Percentiles rank a stretch among this genome's conserved stretches.
phyloP scores from a whole-genome alignment of 2,329 filamentous ascomycete species.

The Fusarium liriodendri region DNA sequence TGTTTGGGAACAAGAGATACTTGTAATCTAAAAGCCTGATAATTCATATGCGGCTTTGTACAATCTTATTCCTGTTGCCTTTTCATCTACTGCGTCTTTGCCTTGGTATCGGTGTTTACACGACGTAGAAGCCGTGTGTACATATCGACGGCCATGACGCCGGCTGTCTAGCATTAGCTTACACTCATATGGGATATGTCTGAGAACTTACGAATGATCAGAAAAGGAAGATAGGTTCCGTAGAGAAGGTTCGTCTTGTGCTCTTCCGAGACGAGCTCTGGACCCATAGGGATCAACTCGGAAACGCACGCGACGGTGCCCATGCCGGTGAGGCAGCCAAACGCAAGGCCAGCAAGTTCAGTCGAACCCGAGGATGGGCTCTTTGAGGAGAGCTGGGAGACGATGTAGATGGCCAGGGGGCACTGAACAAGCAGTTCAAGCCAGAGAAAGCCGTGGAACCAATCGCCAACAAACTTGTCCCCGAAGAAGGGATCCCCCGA shows the following conservation, averaged over 20 bases:
- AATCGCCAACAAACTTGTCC: conserved; percentile 53
- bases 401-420: conserved; percentile 62
- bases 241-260: conserved; percentile 60
- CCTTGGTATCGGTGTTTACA: conserved; percentile 48
- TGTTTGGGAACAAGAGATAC: conserved; percentile 20
- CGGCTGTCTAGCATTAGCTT: conserved; percentile 52
- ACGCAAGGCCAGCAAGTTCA: conserved; percentile 64
- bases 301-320: conserved; percentile 64
- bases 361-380: conserved; percentile 51
- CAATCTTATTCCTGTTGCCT: conserved; percentile 2
- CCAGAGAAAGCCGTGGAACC: conserved; percentile 63
- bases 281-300: conserved; percentile 62
- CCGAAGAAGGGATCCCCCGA: conserved; percentile 67
- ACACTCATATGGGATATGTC: background rate
- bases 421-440: conserved; percentile 64
- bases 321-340: conserved; percentile 62
- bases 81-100: conserved; percentile 51
- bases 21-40: conserved; percentile 27
- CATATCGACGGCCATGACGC: conserved; percentile 66
- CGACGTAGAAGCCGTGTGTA: conserved; percentile 61
- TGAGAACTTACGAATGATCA: conserved; percentile 61
- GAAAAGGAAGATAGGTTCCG: conserved; percentile 64
- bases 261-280: conserved; percentile 54
- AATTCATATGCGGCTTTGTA: conserved; percentile 13
- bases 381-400: conserved; percentile 51